phyloP scores from a whole-genome alignment of 805 yeast species.

The Candida incommunis region DNA sequence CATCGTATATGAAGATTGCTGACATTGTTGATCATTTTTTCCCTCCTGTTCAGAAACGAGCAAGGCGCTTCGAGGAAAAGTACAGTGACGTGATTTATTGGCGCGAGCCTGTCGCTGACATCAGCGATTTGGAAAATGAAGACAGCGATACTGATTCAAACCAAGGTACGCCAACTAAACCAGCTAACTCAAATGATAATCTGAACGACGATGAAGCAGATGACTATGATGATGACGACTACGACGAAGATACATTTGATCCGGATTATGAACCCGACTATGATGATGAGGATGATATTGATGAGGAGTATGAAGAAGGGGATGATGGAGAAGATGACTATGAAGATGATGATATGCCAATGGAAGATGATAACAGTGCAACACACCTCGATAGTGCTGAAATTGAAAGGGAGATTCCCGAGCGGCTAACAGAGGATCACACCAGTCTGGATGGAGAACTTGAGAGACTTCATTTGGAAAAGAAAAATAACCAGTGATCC shows the following conservation, averaged over 20 bases:
- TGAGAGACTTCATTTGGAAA: neutral
- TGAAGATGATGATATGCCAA: slow-evolving; percentile 3
- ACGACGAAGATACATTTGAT: slow-evolving; percentile 6
- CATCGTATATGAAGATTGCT: slow-evolving; percentile 77
- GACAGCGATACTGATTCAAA: slow-evolving; percentile 8
- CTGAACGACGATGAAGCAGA: slow-evolving; percentile 7
- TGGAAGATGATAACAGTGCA: too few species aligned
- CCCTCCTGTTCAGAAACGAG: slow-evolving; percentile 55
- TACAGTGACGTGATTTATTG: slow-evolving; percentile 85
- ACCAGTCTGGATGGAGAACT: neutral
- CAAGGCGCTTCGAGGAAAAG: slow-evolving; percentile 33
- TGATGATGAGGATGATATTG: slow-evolving; percentile 19
- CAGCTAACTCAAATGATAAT: slow-evolving; percentile 6
- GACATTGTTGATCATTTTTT: slow-evolving; percentile 95
- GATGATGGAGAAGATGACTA: slow-evolving; percentile 7
- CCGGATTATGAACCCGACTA: slow-evolving; percentile 14
- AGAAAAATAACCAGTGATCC: too few species aligned
- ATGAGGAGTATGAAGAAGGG: slow-evolving; percentile 18
- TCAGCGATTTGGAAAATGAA: slow-evolving; percentile 19
- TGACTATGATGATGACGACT: slow-evolving; percentile 6
- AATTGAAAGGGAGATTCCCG: neutral
- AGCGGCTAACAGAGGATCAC: neutral
- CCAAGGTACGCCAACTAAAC: neutral
- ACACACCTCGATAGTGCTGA: too few species aligned
- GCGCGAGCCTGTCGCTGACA: slow-evolving; percentile 64